These are phyloP conservation scores for Pistacia vera DNA, from an alignment of 345 rosid genomes.

Conservation along the genomic window DNA sequence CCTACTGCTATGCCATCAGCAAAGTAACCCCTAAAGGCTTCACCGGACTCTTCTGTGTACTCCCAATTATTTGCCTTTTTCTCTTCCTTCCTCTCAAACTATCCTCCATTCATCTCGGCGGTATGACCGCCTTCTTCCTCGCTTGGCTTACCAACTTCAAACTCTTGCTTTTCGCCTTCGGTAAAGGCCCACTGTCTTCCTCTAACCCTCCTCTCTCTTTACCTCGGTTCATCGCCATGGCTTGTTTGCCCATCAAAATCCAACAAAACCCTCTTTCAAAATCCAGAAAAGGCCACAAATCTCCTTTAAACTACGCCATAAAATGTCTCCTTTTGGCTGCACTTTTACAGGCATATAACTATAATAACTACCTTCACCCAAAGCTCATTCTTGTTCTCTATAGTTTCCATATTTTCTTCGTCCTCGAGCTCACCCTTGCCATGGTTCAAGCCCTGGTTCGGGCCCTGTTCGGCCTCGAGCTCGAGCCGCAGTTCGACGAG, in stretches of 20 bases:
- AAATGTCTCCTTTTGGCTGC: constrained; percentile 36
- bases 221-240: constrained; percentile 40
- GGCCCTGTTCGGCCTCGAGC: constrained; percentile 26
- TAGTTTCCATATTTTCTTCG: constrained; percentile 37
- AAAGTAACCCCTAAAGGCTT: constrained; percentile 18
- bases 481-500: constrained; percentile 58
- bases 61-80: constrained; percentile 30
- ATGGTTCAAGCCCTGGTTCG: constrained; percentile 34
- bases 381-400: constrained; percentile 29
- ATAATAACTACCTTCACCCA: constrained; percentile 33
- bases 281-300: constrained; percentile 14
- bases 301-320: constrained; percentile 23
- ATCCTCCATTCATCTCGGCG: constrained; percentile 22
- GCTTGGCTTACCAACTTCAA: constrained; percentile 45
- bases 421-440: constrained; percentile 44
- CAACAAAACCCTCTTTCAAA: constrained; percentile 8
- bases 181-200: constrained; percentile 33
- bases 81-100: constrained; percentile 33
- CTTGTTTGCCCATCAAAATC: constrained; percentile 63
- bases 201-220: constrained; percentile 20
- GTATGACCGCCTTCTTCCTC: constrained; percentile 28
- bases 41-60: constrained; percentile 19
- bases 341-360: constrained; percentile 16
- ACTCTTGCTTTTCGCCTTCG: constrained; percentile 38
- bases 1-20: constrained; percentile 24